A percentile compares a stretch with the other conserved stretches of the same genome.
Evolutionary conservation across 768 basidiomycete genomes (phyloP).

Genomic region (Hygrophoropsis aurantiaca): DNA sequence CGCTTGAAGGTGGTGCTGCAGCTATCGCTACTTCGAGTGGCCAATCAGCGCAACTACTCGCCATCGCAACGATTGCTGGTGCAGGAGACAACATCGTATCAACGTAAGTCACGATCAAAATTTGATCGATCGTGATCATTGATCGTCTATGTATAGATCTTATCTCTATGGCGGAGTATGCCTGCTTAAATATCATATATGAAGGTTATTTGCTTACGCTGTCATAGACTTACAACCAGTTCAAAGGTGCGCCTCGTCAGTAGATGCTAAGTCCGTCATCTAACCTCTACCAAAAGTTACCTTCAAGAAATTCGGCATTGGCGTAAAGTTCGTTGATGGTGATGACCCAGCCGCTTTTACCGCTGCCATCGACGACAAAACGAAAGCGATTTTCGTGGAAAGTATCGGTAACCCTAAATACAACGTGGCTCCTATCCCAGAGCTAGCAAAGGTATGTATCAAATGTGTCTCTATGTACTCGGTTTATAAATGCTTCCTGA

Average conservation of each 20-base stretch:
- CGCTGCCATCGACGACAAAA: conserved; percentile 58
- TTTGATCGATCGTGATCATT: not conserved
- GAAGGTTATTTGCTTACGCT: not conserved
- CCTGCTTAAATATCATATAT: conserved; percentile 3
- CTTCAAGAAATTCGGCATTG: conserved; percentile 55
- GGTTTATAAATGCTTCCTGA: not conserved
- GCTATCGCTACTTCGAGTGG: conserved; percentile 60
- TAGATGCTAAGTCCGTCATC: not conserved
- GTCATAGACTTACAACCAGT: conserved; percentile 57
- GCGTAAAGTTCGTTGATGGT: conserved; percentile 50
- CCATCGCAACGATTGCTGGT: conserved; percentile 49
- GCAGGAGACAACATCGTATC: conserved; percentile 67
- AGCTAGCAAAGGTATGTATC: conserved; percentile 47
- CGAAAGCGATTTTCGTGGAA: conserved; percentile 60
- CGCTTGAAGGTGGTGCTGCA: conserved; percentile 61
- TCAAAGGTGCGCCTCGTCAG: conserved; percentile 45
- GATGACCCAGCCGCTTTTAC: conserved; percentile 47
- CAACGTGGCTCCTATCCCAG: conserved; percentile 54
- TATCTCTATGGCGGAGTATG: conserved; percentile 62
- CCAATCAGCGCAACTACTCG: conserved; percentile 63
- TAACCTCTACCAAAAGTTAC: conserved; percentile 35
- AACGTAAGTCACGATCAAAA: conserved; percentile 37
- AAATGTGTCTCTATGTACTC: not conserved
- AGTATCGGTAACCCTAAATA: conserved; percentile 64
- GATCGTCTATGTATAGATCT: conserved; percentile 30